phyloP scores from a whole-genome alignment of 2,329 filamentous ascomycete species.

The Botrytis aclada region DNA sequence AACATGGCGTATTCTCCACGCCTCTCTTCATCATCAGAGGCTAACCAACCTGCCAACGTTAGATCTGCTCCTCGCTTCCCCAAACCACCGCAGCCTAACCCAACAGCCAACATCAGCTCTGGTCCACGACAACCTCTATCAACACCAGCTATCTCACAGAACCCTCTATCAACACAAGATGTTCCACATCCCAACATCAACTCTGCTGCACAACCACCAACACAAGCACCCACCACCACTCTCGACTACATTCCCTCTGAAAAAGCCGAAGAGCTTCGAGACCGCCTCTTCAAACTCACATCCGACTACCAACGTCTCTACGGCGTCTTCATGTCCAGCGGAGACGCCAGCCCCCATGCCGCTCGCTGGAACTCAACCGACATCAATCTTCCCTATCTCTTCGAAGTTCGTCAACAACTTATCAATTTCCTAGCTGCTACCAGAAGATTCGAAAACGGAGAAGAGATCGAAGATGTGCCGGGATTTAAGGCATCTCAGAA shows the following conservation, averaged over 20 bases:
- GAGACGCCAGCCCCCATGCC: not conserved
- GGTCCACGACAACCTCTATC: not conserved
- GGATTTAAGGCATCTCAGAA: not conserved
- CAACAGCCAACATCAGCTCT: not conserved
- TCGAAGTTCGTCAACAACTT: not conserved
- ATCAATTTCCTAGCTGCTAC: not conserved
- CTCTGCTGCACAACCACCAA: not conserved
- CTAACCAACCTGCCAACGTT: not conserved
- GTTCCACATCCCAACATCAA: not conserved
- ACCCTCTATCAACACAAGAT: fast-evolving
- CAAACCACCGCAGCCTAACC: not conserved
- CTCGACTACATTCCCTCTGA: not conserved
- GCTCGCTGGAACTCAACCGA: not conserved
- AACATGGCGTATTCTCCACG: not conserved
- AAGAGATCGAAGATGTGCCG: not conserved
- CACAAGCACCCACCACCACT: not conserved
- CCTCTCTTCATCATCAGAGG: not conserved
- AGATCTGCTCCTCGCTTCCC: not conserved
- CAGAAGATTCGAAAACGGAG: not conserved
- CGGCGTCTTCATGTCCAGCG: not conserved
- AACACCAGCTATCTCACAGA: no score
- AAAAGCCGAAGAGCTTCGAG: not conserved
- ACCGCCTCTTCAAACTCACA: not conserved
- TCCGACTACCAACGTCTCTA: not conserved
- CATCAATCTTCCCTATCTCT: not conserved